These are phyloP conservation scores for Naganishia sp. DNA, from an alignment of 1,284 basidiomycete species.

Conservation along the genomic window DNA sequence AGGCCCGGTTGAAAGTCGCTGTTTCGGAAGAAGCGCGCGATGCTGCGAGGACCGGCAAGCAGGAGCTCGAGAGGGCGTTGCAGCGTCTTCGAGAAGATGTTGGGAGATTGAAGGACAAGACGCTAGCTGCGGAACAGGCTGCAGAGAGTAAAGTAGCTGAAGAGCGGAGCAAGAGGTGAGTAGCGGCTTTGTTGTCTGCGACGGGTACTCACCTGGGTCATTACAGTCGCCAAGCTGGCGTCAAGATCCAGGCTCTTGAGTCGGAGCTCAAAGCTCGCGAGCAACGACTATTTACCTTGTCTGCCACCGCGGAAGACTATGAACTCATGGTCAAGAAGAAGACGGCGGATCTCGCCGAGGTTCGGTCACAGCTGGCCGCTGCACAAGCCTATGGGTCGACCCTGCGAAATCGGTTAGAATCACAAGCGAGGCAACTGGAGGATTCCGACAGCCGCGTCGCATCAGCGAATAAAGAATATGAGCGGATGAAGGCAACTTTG, in stretches of 20 bases:
- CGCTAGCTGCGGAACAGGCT: constrained; percentile 68
- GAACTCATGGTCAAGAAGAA: constrained; percentile 75
- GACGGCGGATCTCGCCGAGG: constrained; percentile 67
- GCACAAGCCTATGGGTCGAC: constrained; percentile 49
- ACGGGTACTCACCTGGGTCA: constrained; percentile 3
- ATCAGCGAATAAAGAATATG: constrained; percentile 65
- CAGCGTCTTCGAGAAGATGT: constrained; percentile 79
- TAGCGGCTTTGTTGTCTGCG: constrained; percentile 28
- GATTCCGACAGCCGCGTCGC: constrained; percentile 62
- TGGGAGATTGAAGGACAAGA: constrained; percentile 70
- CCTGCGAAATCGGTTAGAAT: constrained; percentile 1
- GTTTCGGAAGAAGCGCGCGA: constrained; percentile 60
- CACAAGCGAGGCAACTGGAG: constrained; percentile 47
- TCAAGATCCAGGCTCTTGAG: constrained; percentile 3
- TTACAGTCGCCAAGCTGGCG: constrained; percentile 19
- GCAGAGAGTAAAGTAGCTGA: constrained; percentile 69
- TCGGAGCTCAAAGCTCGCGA: constrained; percentile 29
- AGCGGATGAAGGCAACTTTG: constrained; percentile 60
- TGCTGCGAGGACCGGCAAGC: constrained; percentile 65
- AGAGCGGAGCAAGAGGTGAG: constrained; percentile 70
- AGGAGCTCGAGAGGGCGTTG: constrained; percentile 71
- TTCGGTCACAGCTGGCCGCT: constrained; percentile 63
- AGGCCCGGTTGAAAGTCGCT: constrained; percentile 54
- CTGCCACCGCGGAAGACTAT: constrained; percentile 61
- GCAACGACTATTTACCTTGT: constrained; percentile 20